phyloP scores from a whole-genome alignment of 2,329 filamentous ascomycete genomes.

The Alternaria tenuissima region DNA sequence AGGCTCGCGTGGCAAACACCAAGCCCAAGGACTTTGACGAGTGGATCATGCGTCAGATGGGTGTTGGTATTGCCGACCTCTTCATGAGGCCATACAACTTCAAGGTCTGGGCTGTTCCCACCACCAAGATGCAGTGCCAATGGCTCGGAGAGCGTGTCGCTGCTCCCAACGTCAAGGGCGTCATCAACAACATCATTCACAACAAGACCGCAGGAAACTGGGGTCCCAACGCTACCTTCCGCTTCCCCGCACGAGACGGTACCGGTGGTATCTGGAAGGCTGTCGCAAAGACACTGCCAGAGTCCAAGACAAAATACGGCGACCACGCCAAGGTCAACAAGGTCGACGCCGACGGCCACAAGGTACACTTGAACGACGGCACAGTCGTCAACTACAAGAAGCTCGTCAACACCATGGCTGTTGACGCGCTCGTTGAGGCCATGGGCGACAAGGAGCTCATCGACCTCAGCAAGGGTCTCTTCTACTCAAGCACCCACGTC shows the following conservation, averaged over 20 bases:
- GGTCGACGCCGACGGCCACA: constrained; percentile 86
- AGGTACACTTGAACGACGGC: constrained; percentile 82
- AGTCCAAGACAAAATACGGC: constrained; percentile 91
- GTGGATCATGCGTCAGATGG: constrained; percentile 95
- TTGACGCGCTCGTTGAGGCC: constrained; percentile 84
- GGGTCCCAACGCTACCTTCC: constrained; percentile 98
- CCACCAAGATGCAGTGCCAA: constrained; percentile 98
- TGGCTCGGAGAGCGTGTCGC: constrained; percentile 99
- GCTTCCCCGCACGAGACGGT: constrained; percentile 93
- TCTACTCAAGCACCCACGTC: constrained; percentile 97
- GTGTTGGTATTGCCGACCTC: constrained; percentile 85
- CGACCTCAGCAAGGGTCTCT: constrained; percentile 85
- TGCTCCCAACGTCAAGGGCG: constrained; percentile 91
- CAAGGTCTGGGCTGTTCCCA: constrained; percentile 99
- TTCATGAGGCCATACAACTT: constrained; percentile 99
- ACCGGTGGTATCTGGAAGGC: constrained; percentile 99
- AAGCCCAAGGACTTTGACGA: constrained; percentile 98
- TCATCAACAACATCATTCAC: constrained; percentile 93
- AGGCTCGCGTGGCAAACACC: constrained; percentile 82
- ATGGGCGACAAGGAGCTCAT: constrained; percentile 90
- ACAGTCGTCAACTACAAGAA: constrained; percentile 90
- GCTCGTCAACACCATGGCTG: constrained; percentile 94
- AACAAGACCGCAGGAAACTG: constrained; percentile 96
- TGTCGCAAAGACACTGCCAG: constrained; percentile 89
- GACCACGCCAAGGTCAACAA: constrained; percentile 83